phyloP scores from a whole-genome alignment of 169 alveolate genomes.

The Plasmodium yoelii region DNA sequence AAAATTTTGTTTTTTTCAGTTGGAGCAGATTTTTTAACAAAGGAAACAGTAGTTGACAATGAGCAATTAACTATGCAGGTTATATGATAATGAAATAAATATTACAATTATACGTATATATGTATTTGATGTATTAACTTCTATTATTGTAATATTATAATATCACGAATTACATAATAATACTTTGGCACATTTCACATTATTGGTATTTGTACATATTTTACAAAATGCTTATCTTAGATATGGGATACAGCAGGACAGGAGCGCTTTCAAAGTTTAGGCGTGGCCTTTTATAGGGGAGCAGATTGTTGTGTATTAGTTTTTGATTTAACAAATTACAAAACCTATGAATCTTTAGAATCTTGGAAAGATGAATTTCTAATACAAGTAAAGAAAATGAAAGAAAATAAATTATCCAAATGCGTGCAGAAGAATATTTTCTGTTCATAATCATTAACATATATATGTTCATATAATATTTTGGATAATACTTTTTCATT shows the following conservation, averaged over 20 bases:
- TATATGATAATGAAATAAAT: slow-evolving; percentile 29
- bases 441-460: not conserved
- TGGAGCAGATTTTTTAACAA: slow-evolving; percentile 99
- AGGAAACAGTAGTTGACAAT: slow-evolving; percentile 96
- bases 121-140: not conserved
- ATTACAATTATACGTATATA: not conserved
- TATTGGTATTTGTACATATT: slow-evolving; percentile 3
- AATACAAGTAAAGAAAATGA: slow-evolving; percentile 86
- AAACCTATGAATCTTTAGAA: slow-evolving; percentile 95
- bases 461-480: not conserved
- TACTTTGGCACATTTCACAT: not conserved
- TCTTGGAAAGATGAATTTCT: slow-evolving; percentile 98
- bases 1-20: slow-evolving; percentile 78
- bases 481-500: not conserved
- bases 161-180: too few relatives aligned
- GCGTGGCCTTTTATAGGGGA: slow-evolving; percentile 99
- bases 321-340: slow-evolving; percentile 92
- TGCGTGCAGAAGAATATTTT: not conserved
- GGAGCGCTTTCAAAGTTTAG: slow-evolving; percentile 98
- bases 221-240: slow-evolving; percentile 64
- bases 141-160: not conserved
- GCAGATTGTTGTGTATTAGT: slow-evolving; percentile 99
- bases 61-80: slow-evolving; percentile 96
- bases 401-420: not conserved
- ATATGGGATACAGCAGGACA: slow-evolving; percentile 99